A percentile compares a stretch with the other conserved stretches of the same genome.
These are phyloP conservation scores for Dicorynia guianensis DNA, from an alignment of 306 rosid species.

Conservation along the genomic window DNA sequence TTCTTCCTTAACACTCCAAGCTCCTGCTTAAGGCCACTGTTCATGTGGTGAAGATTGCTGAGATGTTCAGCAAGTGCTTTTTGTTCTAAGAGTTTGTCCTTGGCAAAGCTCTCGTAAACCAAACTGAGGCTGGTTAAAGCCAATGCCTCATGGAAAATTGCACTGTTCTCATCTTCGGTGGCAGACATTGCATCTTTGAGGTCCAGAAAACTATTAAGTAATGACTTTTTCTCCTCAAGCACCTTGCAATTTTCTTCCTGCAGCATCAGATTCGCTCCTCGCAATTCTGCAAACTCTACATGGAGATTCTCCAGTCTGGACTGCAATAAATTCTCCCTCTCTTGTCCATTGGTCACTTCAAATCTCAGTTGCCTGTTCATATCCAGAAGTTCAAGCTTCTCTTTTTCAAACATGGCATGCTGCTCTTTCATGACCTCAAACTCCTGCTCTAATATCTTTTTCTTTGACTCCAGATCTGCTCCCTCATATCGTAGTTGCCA, in stretches of 20 bases:
- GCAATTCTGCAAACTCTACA: slow-evolving; percentile 59
- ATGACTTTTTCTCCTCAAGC: slow-evolving; percentile 64
- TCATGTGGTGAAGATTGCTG: slow-evolving; percentile 51
- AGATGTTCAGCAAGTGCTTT: slow-evolving; percentile 63
- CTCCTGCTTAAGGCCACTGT: slow-evolving; percentile 61
- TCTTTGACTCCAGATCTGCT: slow-evolving; percentile 57
- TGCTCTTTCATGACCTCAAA: slow-evolving; percentile 52
- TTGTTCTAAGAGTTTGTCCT: slow-evolving; percentile 68
- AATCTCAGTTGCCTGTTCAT: slow-evolving; percentile 58
- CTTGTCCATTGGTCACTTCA: slow-evolving; percentile 65
- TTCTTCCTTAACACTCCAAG: slow-evolving; percentile 58
- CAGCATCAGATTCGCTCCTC: slow-evolving; percentile 51
- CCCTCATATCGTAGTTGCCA: slow-evolving; percentile 64
- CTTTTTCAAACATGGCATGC: slow-evolving; percentile 57
- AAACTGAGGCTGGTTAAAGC: slow-evolving; percentile 56
- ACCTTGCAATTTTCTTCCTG: slow-evolving; percentile 67
- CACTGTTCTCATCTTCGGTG: slow-evolving; percentile 63
- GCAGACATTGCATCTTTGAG: slow-evolving; percentile 60
- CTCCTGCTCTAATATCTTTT: slow-evolving; percentile 57
- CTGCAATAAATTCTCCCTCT: slow-evolving; percentile 56
- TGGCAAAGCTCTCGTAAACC: slow-evolving; percentile 68
- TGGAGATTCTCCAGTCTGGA: slow-evolving; percentile 56
- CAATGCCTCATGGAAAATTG: slow-evolving; percentile 66
- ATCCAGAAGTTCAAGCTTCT: slow-evolving; percentile 69
- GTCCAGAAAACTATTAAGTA: slow-evolving; percentile 59